Evolutionary conservation across 2,329 filamentous ascomycete species (phyloP).

Genomic region (Periconia sp.): DNA sequence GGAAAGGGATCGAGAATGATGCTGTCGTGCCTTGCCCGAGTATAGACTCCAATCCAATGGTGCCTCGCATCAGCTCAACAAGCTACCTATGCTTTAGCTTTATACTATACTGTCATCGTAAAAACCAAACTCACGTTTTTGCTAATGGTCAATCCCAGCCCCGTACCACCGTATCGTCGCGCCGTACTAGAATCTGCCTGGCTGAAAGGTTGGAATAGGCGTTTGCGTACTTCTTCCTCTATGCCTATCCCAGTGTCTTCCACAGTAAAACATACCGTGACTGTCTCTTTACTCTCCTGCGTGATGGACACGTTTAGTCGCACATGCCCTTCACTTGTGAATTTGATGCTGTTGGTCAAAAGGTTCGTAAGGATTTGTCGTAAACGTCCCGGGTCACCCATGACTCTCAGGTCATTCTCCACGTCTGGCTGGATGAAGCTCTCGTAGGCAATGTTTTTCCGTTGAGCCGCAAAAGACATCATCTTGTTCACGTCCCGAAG

Average conservation of each 20-base stretch:
- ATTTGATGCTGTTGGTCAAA: conserved; percentile 58
- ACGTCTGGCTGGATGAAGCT: conserved; percentile 66
- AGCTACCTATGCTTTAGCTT: conserved; percentile 39
- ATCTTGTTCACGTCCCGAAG: conserved; percentile 82
- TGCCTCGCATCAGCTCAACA: conserved; percentile 75
- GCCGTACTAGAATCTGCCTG: conserved; percentile 82
- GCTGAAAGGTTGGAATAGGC: conserved; percentile 77
- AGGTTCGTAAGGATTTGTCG: conserved; percentile 83
- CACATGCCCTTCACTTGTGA: conserved; percentile 42
- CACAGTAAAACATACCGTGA: conserved; percentile 71
- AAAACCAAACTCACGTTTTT: conserved; percentile 67
- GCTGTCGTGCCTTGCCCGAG: conserved; percentile 71
- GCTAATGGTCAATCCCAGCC: conserved; percentile 76
- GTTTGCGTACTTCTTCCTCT: conserved; percentile 71
- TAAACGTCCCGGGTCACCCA: conserved; percentile 82
- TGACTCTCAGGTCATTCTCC: conserved; percentile 71
- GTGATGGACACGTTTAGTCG: conserved; percentile 66
- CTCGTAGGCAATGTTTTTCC: conserved; percentile 74
- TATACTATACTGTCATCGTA: no score
- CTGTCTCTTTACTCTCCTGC: conserved; percentile 63
- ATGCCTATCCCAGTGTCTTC: conserved; percentile 82
- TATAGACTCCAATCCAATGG: conserved; percentile 70
- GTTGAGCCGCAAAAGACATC: conserved; percentile 80
- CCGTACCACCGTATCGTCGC: conserved; percentile 76
- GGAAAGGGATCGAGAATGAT: conserved; percentile 76